phyloP scores from a whole-genome alignment of 805 yeast genomes.

The Candida ortonii region DNA sequence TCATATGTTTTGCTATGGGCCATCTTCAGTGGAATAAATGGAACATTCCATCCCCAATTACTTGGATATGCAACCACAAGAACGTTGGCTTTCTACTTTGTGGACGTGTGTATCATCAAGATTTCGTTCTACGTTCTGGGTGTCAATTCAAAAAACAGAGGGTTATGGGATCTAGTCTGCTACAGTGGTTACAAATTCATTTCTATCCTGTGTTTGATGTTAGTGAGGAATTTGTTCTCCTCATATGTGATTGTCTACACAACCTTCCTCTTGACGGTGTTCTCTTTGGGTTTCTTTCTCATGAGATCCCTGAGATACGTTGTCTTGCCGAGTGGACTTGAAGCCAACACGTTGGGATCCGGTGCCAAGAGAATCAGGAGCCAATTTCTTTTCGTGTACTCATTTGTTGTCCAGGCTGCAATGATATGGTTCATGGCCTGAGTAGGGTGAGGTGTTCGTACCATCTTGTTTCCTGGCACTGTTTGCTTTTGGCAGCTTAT shows the following conservation, averaged over 20 bases:
- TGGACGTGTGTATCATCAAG: slow-evolving; percentile 75
- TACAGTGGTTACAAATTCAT: slow-evolving; percentile 95
- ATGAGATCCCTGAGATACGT: slow-evolving; percentile 68
- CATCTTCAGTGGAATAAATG: slow-evolving; percentile 77
- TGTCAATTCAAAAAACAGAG: slow-evolving; percentile 52
- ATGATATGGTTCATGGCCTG: slow-evolving; percentile 68
- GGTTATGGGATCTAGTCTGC: slow-evolving; percentile 76
- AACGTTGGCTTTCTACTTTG: slow-evolving; percentile 74
- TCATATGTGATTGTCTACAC: slow-evolving; percentile 38
- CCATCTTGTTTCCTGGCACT: background rate
- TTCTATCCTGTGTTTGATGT: slow-evolving; percentile 59
- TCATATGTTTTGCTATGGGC: slow-evolving; percentile 87
- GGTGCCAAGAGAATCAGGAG: slow-evolving; percentile 76
- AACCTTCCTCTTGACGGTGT: slow-evolving; percentile 42
- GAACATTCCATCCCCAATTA: slow-evolving; percentile 89
- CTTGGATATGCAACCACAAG: slow-evolving; percentile 85
- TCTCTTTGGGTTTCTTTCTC: slow-evolving; percentile 62
- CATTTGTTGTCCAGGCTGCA: slow-evolving; percentile 74
- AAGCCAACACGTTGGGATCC: slow-evolving; percentile 58
- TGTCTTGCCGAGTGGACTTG: slow-evolving; percentile 58
- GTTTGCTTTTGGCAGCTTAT: too few species aligned
- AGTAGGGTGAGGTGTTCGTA: slow-evolving; percentile 1
- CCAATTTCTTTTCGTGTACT: slow-evolving; percentile 81
- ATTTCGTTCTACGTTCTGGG: slow-evolving; percentile 79
- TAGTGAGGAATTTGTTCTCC: slow-evolving; percentile 43